phyloP scores from a whole-genome alignment of 257 asterid species.

The Scutellaria minor region DNA sequence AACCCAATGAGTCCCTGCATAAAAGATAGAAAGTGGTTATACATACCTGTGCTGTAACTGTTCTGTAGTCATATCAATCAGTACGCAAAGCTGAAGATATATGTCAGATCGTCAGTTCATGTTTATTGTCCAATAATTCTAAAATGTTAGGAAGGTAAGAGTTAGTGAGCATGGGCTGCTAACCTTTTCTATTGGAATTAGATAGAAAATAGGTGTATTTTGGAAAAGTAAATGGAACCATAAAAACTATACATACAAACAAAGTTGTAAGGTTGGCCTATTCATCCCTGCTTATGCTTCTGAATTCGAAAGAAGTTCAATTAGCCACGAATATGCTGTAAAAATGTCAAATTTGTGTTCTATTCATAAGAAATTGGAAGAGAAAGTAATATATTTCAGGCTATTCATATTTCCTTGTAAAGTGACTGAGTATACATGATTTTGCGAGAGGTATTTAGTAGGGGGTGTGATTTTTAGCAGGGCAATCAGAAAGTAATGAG shows the following conservation, averaged over 20 bases:
- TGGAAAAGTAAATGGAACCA: neutral
- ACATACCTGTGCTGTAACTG: neutral
- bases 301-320: conserved; percentile 18
- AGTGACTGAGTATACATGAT: conserved; percentile 3
- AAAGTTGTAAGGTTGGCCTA: neutral
- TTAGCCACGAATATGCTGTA: neutral
- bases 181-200: neutral
- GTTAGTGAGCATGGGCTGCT: neutral
- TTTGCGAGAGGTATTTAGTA: conserved; percentile 21
- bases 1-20: conserved; percentile 19
- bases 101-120: neutral
- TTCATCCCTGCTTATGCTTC: conserved; percentile 5
- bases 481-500: neutral
- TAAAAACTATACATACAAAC: conserved; percentile 3
- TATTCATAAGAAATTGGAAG: neutral
- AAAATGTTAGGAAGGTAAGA: neutral
- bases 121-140: neutral
- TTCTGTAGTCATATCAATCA: conserved; percentile 12
- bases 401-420: neutral
- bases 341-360: neutral
- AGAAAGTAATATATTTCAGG: conserved; percentile 10
- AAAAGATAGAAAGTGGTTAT: conserved; percentile 25
- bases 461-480: neutral
- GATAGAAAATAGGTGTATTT: neutral
- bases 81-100: conserved; percentile 22